Conservation (phyloP, 352 stramenopile genomes). For the Globisporangium carolinianum region DNA sequence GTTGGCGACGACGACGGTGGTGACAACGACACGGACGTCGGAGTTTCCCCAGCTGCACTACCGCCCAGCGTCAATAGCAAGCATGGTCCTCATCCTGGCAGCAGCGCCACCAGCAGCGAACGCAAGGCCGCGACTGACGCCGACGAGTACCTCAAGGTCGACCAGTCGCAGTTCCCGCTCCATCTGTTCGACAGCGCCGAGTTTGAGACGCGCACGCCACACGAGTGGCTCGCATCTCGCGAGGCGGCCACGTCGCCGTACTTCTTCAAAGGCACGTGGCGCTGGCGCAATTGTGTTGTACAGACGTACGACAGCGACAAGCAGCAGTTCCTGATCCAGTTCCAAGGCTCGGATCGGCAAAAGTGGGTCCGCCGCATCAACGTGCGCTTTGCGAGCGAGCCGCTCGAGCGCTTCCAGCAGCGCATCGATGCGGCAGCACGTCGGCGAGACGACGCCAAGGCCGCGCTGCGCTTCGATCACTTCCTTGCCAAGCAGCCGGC, state of each 20-base stretch:
- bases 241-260: constrained; percentile 61
- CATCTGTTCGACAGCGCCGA: constrained; percentile 89
- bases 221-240: constrained; percentile 63
- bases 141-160: constrained; percentile 80
- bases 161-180: constrained; percentile 89
- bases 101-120: not conserved
- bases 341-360: constrained; percentile 75
- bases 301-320: constrained; percentile 54
- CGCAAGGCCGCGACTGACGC: constrained; percentile 1
- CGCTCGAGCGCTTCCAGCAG: constrained; percentile 55
- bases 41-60: not conserved
- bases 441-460: constrained; percentile 73
- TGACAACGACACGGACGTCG: not conserved
- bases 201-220: constrained; percentile 61
- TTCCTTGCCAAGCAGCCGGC: constrained; percentile 81
- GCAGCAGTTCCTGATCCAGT: constrained; percentile 79
- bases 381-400: constrained; percentile 85
- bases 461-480: constrained; percentile 87
- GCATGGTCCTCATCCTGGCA: not conserved
- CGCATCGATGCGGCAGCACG: constrained; percentile 60
- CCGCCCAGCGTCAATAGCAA: not conserved
- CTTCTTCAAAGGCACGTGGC: constrained; percentile 82
- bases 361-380: constrained; percentile 90
- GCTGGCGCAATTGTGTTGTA: constrained; percentile 67
- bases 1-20: constrained; percentile 9